These are phyloP conservation scores for Hypoxylon lenormandii DNA, from an alignment of 495 filamentous ascomycete species.

Conservation along the genomic window DNA sequence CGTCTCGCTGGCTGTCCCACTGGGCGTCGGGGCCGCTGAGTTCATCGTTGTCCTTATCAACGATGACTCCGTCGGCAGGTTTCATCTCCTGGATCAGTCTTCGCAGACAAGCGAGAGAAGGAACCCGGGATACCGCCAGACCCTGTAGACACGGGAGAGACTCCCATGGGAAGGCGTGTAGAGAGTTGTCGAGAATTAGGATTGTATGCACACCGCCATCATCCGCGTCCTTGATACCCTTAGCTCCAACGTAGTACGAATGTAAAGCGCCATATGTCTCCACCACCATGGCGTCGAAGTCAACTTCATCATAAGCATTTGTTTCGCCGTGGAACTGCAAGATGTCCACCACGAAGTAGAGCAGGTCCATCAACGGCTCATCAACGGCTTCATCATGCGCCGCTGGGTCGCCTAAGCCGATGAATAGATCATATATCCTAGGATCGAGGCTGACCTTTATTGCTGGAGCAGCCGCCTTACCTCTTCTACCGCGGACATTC, in stretches of 20 bases:
- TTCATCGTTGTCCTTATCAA: slow-evolving; percentile 24
- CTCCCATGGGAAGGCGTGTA: slow-evolving; percentile 95
- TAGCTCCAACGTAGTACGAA: slow-evolving; percentile 74
- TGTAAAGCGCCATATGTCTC: slow-evolving; percentile 84
- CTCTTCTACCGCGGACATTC: slow-evolving; percentile 64
- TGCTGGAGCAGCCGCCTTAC: slow-evolving; percentile 56
- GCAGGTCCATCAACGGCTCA: slow-evolving; percentile 84
- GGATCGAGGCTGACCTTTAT: slow-evolving; percentile 73
- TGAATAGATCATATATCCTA: slow-evolving; percentile 85
- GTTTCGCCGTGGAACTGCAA: slow-evolving; percentile 95
- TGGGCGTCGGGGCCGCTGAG: background rate
- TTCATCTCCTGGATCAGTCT: slow-evolving; percentile 57
- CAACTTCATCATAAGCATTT: slow-evolving; percentile 97
- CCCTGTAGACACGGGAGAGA: slow-evolving; percentile 85
- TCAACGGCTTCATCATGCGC: slow-evolving; percentile 76
- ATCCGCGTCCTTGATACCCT: slow-evolving; percentile 50
- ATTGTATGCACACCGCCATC: slow-evolving; percentile 77
- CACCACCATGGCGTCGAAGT: slow-evolving; percentile 89
- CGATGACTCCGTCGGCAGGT: background rate
- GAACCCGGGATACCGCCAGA: slow-evolving; percentile 84
- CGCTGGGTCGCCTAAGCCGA: slow-evolving; percentile 80
- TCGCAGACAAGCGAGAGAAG: slow-evolving; percentile 82
- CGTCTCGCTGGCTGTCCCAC: slow-evolving; percentile 48
- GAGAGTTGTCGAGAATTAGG: slow-evolving; percentile 88
- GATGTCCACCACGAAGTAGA: slow-evolving; percentile 96